Base-by-base conservation (phyloP, 179 eudicot species). In the Camellia oleifera region DNA sequence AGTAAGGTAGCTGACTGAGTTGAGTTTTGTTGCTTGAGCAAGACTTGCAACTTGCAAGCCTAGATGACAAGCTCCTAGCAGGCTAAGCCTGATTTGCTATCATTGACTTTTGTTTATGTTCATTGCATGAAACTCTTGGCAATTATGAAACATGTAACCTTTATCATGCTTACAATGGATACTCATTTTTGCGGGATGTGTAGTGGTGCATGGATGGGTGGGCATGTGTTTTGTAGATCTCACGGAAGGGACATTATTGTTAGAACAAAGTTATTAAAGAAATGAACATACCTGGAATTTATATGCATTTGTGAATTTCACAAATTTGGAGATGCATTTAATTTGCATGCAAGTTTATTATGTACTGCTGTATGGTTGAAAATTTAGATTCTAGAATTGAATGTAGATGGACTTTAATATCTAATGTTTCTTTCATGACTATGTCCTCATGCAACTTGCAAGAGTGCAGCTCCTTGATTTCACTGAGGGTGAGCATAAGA, bases 401-500 rank as follows among this genome's bases (percentile, higher is more conserved):
- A 54, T 56, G 50, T 13, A 7, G 11, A 4, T 76, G 42, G 56
- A 62, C 52, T 23, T 26, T 74, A 10, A 10, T 18, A 17, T 60
- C n/a, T 72, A 32, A 54, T 60, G 63, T 86, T 66, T 26, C 48
- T 57, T 79, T 45, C 42, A 61, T 70, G 26, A 20, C 60, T 18
- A 50, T 79, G 52, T 62, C 80, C 79, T 62, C 4, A 2, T 83
- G 58, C 62, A 44, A 75, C 79, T 70, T 88, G 82, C 85, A 87
- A 97, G 87, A 79, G 82, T 69, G 78, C 86, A 86, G 77, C 60
- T 68, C 40, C 72, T 63, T 67, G 86, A 84, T 82, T 85, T 84
- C 84, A 80, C 86, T 64, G 79, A 84, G 80, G 85, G 79, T 13
- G 92, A 89, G 79, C 90, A 89, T 76, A 92, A 84, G 86, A 84